phyloP scores from a whole-genome alignment of 495 filamentous ascomycete genomes.

The Diplogelasinospora grovesii region DNA sequence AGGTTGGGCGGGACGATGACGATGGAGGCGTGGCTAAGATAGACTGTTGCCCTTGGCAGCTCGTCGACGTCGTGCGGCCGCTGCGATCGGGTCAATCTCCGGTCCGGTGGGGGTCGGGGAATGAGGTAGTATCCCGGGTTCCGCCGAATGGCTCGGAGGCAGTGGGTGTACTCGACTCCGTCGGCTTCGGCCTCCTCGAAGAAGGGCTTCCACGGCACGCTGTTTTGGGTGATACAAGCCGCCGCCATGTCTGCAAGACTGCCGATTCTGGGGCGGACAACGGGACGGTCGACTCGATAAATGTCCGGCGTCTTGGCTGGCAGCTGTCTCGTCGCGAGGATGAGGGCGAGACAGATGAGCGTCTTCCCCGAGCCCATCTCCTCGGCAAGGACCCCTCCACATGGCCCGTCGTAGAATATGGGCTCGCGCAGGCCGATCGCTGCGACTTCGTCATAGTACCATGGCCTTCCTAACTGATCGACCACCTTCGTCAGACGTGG shows the following conservation, averaged over 20 bases:
- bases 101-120: conserved; percentile 37
- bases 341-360: conserved; percentile 73
- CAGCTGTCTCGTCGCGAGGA: conserved; percentile 72
- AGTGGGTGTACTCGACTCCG: conserved; percentile 39
- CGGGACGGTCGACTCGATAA: conserved; percentile 3
- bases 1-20: conserved; percentile 64
- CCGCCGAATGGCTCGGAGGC: conserved; percentile 48
- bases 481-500: conserved; percentile 55
- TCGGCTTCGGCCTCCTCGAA: conserved; percentile 33
- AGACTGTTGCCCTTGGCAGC: conserved; percentile 44
- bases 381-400: conserved; percentile 72
- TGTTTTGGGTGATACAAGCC: conserved; percentile 54
- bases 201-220: conserved; percentile 60
- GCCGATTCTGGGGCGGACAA: conserved; percentile 15
- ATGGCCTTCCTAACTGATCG: conserved; percentile 56
- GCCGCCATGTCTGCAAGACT: conserved; percentile 60
- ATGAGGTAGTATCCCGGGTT: conserved; percentile 51
- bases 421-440: conserved; percentile 55
- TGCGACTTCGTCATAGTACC: conserved; percentile 66
- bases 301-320: conserved; percentile 54
- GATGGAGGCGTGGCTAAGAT: conserved; percentile 61
- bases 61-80: conserved; percentile 23
- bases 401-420: conserved; percentile 63
- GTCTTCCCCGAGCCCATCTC: conserved; percentile 79
- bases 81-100: conserved; percentile 20